Conservation (phyloP, 2,329 filamentous ascomycete genomes). For the Phyllosticta capitalensis region DNA sequence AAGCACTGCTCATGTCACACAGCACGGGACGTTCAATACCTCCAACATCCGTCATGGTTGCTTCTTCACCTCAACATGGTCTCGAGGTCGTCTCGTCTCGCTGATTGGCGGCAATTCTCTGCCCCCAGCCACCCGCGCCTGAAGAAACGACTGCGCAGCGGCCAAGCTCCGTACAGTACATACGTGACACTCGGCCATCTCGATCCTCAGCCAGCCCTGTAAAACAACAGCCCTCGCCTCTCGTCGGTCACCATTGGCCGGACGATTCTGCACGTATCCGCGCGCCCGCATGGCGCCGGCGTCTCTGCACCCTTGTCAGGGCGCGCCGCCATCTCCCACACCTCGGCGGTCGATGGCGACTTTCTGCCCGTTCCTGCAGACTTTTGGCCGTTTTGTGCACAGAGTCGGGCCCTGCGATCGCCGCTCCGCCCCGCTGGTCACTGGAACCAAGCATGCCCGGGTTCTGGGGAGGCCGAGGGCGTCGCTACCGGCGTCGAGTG, state of each 20-base stretch:
- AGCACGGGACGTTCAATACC: not conserved
- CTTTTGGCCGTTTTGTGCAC: not conserved
- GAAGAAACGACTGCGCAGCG: too few relatives aligned
- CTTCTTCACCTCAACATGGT: not conserved
- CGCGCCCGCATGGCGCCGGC: not conserved
- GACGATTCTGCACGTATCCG: not conserved
- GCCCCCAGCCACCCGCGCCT: too few relatives aligned
- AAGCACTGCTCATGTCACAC: not conserved
- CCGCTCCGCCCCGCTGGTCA: not conserved
- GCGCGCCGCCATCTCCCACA: not conserved
- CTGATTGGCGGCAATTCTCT: too few relatives aligned
- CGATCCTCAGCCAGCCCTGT: not conserved
- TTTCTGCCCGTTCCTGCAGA: conserved; percentile 7
- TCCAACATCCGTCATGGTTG: not conserved
- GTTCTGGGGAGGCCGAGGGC: not conserved
- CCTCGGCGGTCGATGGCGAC: not conserved
- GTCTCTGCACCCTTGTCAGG: not conserved
- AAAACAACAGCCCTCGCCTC: not conserved
- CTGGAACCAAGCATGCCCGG: not conserved
- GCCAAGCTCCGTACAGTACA: too few relatives aligned
- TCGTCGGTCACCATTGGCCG: not conserved
- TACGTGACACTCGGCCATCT: too few relatives aligned
- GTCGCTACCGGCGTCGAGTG: too few relatives aligned
- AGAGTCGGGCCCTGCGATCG: not conserved
- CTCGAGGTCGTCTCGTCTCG: too few relatives aligned